Percentiles rank a stretch among this genome's conserved stretches.
Evolutionary conservation across 805 yeast species (phyloP).

Genomic region (Metschnikowia rubicola): DNA sequence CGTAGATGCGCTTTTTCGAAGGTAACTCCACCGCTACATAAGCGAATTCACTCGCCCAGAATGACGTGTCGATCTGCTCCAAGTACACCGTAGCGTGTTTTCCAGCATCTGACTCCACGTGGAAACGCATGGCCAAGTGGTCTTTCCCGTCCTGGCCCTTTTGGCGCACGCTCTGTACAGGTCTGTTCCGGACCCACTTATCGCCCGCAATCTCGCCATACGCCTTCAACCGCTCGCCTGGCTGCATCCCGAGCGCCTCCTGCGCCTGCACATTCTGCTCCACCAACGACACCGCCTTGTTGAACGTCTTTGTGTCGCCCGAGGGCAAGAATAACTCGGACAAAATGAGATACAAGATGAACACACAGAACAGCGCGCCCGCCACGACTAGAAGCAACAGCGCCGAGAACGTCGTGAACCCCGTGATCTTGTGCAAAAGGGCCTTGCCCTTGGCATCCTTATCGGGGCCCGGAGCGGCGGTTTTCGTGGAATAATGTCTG

Average conservation of each 20-base stretch:
- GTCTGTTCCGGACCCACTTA: conserved; percentile 86
- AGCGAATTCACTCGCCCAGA: conserved; percentile 64
- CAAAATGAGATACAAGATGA: conserved; percentile 69
- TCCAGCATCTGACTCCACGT: conserved; percentile 66
- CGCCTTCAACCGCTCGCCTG: conserved; percentile 68
- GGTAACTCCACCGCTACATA: conserved; percentile 76
- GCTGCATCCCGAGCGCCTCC: conserved; percentile 49
- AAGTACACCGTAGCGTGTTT: conserved; percentile 69
- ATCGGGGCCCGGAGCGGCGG: conserved; percentile 29
- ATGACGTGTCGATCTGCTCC: conserved; percentile 72
- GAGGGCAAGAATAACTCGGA: conserved; percentile 82
- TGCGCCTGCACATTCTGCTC: conserved; percentile 65
- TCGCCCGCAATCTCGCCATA: conserved; percentile 72
- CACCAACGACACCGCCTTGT: conserved; percentile 74
- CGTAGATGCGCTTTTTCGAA: conserved; percentile 62
- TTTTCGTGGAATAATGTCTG: conserved; percentile 18
- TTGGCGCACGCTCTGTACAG: conserved; percentile 64
- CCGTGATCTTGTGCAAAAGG: conserved; percentile 45
- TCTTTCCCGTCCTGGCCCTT: conserved; percentile 75
- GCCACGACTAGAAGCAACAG: conserved; percentile 64
- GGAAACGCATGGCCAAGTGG: conserved; percentile 80
- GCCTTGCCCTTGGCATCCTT: conserved; percentile 39
- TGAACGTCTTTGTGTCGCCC: conserved; percentile 87
- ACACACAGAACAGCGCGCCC: conserved; percentile 64
- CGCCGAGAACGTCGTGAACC: conserved; percentile 58